Evolutionary conservation across 306 rosid species (phyloP).

Genomic region (Corylus heterophylla): DNA sequence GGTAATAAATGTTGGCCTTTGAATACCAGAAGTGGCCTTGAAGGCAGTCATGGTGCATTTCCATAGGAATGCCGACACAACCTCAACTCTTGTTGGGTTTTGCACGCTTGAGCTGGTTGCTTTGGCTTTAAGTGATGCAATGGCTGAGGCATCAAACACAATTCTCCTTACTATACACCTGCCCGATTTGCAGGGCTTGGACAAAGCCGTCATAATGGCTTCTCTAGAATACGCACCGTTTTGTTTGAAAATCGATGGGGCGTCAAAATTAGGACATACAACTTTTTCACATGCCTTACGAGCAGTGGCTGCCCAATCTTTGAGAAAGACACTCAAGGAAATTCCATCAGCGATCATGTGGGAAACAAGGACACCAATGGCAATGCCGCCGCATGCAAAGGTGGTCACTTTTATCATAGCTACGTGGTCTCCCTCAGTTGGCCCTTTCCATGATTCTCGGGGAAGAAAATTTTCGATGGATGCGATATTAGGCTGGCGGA

Average conservation of each 20-base stretch:
- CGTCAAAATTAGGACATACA: constrained; percentile 4
- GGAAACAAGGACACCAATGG: no score
- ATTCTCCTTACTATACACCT: background rate
- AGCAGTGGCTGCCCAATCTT: no score
- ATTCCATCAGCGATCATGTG: no score
- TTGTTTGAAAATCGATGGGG: constrained; percentile 1
- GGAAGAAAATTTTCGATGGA: no score
- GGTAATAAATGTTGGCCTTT: constrained; percentile 2
- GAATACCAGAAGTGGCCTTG: background rate
- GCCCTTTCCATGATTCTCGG: no score
- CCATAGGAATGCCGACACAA: constrained; percentile 7
- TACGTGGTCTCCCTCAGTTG: no score
- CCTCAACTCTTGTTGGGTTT: background rate
- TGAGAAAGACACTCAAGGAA: no score
- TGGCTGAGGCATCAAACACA: constrained; percentile 7
- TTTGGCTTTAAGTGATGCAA: constrained; percentile 9
- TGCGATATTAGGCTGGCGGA: constrained; percentile 1
- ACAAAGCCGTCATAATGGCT: background rate
- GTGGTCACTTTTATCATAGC: no score
- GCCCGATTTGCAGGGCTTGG: background rate
- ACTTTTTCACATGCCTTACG: no score
- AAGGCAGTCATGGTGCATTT: background rate
- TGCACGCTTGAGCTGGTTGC: background rate
- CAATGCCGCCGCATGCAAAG: no score
- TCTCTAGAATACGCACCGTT: background rate